These are phyloP conservation scores for Suhomyces xylopsoci DNA, from an alignment of 805 yeast species.

Conservation along the genomic window DNA sequence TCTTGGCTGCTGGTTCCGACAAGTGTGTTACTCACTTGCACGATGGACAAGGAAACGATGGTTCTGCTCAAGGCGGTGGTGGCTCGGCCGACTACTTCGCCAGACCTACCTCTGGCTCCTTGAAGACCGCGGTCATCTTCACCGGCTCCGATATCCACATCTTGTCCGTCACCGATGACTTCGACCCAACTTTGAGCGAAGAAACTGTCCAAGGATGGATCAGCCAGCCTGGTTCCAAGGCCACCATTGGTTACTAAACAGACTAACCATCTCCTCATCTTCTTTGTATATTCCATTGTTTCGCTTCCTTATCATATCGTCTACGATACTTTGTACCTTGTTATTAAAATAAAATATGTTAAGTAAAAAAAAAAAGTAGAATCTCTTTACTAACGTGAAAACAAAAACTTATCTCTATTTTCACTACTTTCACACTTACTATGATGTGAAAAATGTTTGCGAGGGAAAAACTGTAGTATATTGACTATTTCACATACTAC, in stretches of 20 bases:
- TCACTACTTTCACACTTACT: too few relatives aligned
- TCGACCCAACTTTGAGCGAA: slow-evolving; percentile 50
- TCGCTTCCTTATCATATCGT: background rate
- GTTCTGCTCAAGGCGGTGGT: slow-evolving; percentile 66
- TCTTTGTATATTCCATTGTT: slow-evolving; percentile 5
- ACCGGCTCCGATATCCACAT: slow-evolving; percentile 53
- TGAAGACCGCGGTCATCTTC: slow-evolving; percentile 91
- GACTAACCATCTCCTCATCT: background rate
- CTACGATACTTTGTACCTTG: background rate
- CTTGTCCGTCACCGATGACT: slow-evolving; percentile 58
- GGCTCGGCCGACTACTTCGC: slow-evolving; percentile 83
- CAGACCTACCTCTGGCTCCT: slow-evolving; percentile 75
- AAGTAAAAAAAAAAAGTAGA: too few relatives aligned
- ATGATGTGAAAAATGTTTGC: too few relatives aligned
- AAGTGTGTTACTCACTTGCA: slow-evolving; percentile 81
- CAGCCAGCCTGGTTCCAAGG: slow-evolving; percentile 48
- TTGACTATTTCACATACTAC: too few relatives aligned
- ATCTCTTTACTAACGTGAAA: too few relatives aligned
- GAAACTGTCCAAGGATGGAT: slow-evolving; percentile 62
- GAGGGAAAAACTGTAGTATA: too few relatives aligned
- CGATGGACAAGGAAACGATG: slow-evolving; percentile 69
- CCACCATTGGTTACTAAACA: slow-evolving; percentile 20
- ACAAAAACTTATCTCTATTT: too few relatives aligned
- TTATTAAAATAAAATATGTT: background rate
- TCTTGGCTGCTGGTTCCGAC: slow-evolving; percentile 70